A percentile compares a stretch with the other conserved stretches of the same genome.
phyloP scores from a whole-genome alignment of 2,329 filamentous ascomycete species.

The Epicoccum sorghinum region DNA sequence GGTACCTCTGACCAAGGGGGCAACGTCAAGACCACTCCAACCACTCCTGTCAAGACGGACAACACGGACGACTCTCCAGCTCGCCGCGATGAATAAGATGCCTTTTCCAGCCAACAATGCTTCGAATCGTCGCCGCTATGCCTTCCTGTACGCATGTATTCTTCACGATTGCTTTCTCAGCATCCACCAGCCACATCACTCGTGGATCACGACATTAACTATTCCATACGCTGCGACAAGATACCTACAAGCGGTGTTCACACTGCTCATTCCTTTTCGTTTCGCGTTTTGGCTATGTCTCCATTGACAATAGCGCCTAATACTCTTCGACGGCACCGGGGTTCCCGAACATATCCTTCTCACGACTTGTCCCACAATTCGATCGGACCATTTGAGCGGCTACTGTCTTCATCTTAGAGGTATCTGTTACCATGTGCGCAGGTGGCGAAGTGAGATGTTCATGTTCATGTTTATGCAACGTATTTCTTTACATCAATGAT shows the following conservation, averaged over 20 bases:
- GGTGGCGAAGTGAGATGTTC: slow-evolving; percentile 25
- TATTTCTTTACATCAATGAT: slow-evolving; percentile 36
- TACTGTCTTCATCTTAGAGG: slow-evolving; percentile 31
- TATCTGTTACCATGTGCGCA: slow-evolving; percentile 38
- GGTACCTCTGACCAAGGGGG: slow-evolving; percentile 36
- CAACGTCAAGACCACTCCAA: slow-evolving; percentile 42
- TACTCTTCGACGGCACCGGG: slow-evolving; percentile 22
- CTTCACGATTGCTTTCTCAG: slow-evolving; percentile 37
- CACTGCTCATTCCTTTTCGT: slow-evolving; percentile 25
- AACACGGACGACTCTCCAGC: slow-evolving; percentile 33
- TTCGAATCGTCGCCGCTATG: slow-evolving; percentile 18
- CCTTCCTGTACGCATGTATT: slow-evolving; percentile 36
- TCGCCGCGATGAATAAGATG: slow-evolving; percentile 35
- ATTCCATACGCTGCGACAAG: slow-evolving; percentile 20
- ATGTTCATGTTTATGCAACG: slow-evolving; percentile 26
- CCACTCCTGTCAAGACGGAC: slow-evolving; percentile 42
- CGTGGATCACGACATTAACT: slow-evolving; percentile 18
- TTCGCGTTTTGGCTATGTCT: slow-evolving; percentile 13
- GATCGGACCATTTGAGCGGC: slow-evolving; percentile 20
- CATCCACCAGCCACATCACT: slow-evolving; percentile 31
- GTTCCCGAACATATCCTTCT: slow-evolving; percentile 31
- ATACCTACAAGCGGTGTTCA: neutral
- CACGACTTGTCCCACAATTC: slow-evolving; percentile 18
- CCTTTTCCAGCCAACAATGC: neutral
- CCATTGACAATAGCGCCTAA: slow-evolving; percentile 27